Conservation (phyloP, 176 grass and related monocot genomes). For the Elymus sibiricus region DNA sequence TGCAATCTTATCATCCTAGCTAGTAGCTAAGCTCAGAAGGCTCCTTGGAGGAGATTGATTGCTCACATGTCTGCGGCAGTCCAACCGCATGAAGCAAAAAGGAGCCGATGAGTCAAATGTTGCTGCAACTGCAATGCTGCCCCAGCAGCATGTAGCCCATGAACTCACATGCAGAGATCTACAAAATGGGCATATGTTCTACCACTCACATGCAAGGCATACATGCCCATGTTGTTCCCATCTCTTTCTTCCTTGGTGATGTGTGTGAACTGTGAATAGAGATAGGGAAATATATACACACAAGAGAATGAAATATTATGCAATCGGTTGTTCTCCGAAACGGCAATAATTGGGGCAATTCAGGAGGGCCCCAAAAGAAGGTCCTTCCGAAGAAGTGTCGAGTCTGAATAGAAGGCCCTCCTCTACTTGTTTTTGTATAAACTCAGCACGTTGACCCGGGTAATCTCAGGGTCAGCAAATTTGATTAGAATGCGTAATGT, state of each 20-base stretch:
- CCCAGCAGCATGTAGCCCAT: slow-evolving; percentile 10
- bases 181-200: slow-evolving; percentile 26
- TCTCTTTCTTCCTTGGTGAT: slow-evolving; percentile 1
- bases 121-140: neutral
- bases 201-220: slow-evolving; percentile 41
- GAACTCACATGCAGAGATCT: slow-evolving; percentile 46
- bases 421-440: neutral
- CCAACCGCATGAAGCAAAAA: slow-evolving; percentile 10
- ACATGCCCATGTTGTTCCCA: slow-evolving; percentile 38
- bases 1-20: slow-evolving; percentile 49
- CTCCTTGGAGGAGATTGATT: slow-evolving; percentile 33
- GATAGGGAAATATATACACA: neutral
- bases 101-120: slow-evolving; percentile 25
- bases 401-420: neutral
- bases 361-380: neutral
- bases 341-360: neutral
- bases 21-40: slow-evolving; percentile 11
- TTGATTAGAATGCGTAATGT: neutral
- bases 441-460: neutral
- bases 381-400: too few relatives aligned
- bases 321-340: neutral
- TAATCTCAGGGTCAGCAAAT: neutral
- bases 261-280: neutral
- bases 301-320: neutral
- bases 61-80: slow-evolving; percentile 44